These are phyloP conservation scores for Amanita brunnescens DNA, from an alignment of 768 basidiomycete genomes.

Conservation along the genomic window DNA sequence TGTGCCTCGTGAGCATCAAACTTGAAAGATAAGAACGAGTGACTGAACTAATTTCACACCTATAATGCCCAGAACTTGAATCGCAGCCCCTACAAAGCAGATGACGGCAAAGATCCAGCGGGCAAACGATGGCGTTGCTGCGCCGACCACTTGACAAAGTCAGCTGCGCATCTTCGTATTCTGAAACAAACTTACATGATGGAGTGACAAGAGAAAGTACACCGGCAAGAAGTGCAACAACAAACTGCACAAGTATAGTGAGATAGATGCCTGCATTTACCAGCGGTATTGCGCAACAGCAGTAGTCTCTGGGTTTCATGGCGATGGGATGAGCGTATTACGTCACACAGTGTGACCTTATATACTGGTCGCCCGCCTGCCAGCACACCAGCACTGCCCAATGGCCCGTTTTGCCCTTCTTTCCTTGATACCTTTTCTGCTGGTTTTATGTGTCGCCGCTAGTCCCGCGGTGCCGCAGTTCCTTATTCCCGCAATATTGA, in stretches of 20 bases:
- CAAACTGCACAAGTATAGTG: conserved; percentile 69
- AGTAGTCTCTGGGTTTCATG: conserved; percentile 81
- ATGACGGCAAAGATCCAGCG: conserved; percentile 65
- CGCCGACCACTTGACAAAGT: conserved; percentile 64
- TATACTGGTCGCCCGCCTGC: neutral
- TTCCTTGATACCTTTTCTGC: conserved; percentile 16
- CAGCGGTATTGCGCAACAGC: conserved; percentile 88
- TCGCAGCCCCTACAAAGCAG: conserved; percentile 64
- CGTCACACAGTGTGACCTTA: neutral
- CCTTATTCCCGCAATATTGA: conserved; percentile 20
- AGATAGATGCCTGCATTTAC: conserved; percentile 87
- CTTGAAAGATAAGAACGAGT: neutral
- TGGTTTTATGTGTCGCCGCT: conserved; percentile 14
- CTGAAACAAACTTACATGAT: conserved; percentile 44
- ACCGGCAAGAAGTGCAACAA: conserved; percentile 56
- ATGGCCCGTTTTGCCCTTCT: conserved; percentile 9
- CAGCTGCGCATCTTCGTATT: neutral
- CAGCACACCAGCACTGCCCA: conserved; percentile 8
- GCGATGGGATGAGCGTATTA: conserved; percentile 11
- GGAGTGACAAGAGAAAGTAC: conserved; percentile 73
- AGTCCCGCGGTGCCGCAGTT: conserved; percentile 17
- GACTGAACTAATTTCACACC: conserved; percentile 68
- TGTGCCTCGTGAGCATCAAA: conserved; percentile 19
- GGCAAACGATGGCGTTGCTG: conserved; percentile 71
- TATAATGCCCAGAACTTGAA: conserved; percentile 80